These are phyloP conservation scores for Hericium erinaceus DNA, from an alignment of 768 basidiomycete genomes.

Conservation along the genomic window DNA sequence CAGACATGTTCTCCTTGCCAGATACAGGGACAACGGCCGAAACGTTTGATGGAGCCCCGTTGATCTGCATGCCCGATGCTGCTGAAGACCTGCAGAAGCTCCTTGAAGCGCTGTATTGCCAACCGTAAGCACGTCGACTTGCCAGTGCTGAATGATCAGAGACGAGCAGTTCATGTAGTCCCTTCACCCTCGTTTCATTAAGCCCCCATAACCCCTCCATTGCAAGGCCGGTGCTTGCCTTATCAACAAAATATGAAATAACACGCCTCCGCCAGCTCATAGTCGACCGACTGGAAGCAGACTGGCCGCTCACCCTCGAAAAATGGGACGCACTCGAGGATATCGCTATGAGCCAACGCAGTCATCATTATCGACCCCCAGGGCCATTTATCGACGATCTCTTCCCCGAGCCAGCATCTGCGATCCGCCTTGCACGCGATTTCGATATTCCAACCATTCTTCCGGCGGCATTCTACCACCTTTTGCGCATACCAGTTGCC, in stretches of 20 bases:
- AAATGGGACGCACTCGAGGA: conserved; percentile 21
- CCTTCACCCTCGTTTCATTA: background rate
- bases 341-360: background rate
- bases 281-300: conserved; percentile 22
- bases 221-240: background rate
- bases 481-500: background rate
- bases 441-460: background rate
- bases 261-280: background rate
- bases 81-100: background rate
- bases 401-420: background rate
- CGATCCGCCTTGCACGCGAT: background rate
- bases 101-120: background rate
- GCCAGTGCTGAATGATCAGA: background rate
- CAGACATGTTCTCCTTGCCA: background rate
- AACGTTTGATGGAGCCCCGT: background rate
- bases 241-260: conserved; percentile 17
- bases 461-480: background rate
- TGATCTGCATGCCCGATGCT: background rate
- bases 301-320: conserved; percentile 19
- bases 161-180: background rate
- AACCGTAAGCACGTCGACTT: background rate
- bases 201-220: background rate
- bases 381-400: background rate
- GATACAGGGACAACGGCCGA: background rate
- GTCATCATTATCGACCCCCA: too few relatives aligned